phyloP scores from a whole-genome alignment of 192 early-diverging fungal species.

The Pilobolus umbonatus region DNA sequence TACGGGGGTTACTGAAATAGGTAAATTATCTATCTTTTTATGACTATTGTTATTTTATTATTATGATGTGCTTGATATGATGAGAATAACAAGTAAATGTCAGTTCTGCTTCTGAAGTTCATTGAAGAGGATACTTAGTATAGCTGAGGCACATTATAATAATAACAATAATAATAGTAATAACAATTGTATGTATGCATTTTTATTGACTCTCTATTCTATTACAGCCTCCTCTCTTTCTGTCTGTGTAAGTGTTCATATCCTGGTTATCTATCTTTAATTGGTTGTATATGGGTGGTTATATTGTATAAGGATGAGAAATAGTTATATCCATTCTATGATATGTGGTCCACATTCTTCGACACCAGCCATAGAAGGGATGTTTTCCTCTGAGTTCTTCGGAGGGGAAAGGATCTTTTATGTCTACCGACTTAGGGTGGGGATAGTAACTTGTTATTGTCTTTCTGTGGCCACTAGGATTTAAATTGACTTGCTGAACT shows the following conservation, averaged over 20 bases:
- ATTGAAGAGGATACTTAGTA: slow-evolving; percentile 17
- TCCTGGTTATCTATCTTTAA: too few species aligned
- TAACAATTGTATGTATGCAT: too few species aligned
- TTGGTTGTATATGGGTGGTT: too few species aligned
- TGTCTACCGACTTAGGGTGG: slow-evolving; percentile 8
- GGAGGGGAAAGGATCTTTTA: neutral
- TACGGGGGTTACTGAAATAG: neutral
- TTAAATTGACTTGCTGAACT: slow-evolving; percentile 18
- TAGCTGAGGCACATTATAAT: too few species aligned
- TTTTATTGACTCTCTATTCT: too few species aligned
- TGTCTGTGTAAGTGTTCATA: too few species aligned
- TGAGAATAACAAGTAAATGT: slow-evolving; percentile 16
- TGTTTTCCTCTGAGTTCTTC: slow-evolving; percentile 13
- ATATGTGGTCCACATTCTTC: slow-evolving; percentile 16
- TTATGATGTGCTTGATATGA: slow-evolving; percentile 3
- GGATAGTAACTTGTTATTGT: slow-evolving; percentile 4
- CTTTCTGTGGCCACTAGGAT: slow-evolving; percentile 24
- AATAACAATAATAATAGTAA: too few species aligned
- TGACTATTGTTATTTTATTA: neutral
- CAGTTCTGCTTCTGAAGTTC: slow-evolving; percentile 22
- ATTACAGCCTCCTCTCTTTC: too few species aligned
- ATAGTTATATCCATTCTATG: slow-evolving; percentile 27
- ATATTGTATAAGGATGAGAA: slow-evolving; percentile 19
- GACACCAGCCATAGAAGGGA: slow-evolving; percentile 1
- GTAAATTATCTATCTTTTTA: neutral